Base-by-base conservation (phyloP, 169 alveolate species). In the Plasmodium malariae region DNA sequence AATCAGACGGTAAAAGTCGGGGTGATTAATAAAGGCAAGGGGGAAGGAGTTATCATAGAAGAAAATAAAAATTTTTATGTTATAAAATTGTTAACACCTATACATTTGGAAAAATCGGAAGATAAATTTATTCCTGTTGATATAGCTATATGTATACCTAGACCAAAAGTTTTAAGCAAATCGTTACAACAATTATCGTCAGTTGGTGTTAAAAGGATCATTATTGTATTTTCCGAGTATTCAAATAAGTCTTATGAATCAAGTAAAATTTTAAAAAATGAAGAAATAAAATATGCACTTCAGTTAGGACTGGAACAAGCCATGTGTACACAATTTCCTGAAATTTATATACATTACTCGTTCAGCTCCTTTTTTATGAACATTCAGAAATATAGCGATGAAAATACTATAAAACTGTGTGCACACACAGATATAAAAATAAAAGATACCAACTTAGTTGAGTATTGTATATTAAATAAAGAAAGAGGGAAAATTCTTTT, bases 221-320 rank as follows among this genome's bases (percentile, higher is more conserved):
- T 83, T 21, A 83, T 83, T 57, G 91, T 83, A 12, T 83, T 83
- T 83, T 83, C 91, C 5, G 86, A 83, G 0, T 68, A 51, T 69
- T 59, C 91, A 34, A 83, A 83, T 48, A 83, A 83, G 68, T 83
- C 67, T 0, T 83, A 83, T 17, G 91, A 83, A 17, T 83, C 91
- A 7, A 83, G 91, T 68, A 83, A 36, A 83, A 28, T 83, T 49
- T 67, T 83, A 67, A 83, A 68, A 55, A 83, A 83, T 83, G 86
- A 57, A 28, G 91, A 83, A 83, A 83, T 83, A 34, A 83, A 83
- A 69, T n/a, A 34, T 34, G 72, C 91, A 6, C 91, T 83, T 83
- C 91, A 83, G 21, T 48, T 83, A 24, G 91, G 91, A 19, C 68
- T 83, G 48, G 91, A 83, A 67, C 91, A 83, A 83, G 91, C 91